These are phyloP conservation scores for Fraxinus nigra DNA, from an alignment of 305 asterid species.

Conservation along the genomic window DNA sequence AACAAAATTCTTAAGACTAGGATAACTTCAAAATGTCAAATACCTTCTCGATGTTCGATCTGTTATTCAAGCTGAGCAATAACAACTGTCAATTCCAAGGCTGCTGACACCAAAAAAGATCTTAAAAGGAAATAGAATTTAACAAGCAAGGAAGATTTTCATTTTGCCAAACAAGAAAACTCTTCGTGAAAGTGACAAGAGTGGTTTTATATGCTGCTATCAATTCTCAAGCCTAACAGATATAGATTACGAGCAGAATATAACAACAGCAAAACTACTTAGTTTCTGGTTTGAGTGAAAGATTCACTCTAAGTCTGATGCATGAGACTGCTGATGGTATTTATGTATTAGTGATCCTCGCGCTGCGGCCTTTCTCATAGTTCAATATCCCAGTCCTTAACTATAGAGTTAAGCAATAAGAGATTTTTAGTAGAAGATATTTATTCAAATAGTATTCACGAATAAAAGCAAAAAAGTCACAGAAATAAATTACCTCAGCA, in stretches of 20 bases:
- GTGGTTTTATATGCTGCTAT: conserved; percentile 11
- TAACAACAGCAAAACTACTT: conserved; percentile 16
- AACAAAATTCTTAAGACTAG: not conserved
- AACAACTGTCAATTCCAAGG: not conserved
- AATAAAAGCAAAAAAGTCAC: not conserved
- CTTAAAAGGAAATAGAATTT: conserved; percentile 7
- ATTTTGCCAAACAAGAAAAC: conserved; percentile 8
- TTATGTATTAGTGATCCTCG: conserved; percentile 27
- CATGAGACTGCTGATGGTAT: conserved; percentile 3
- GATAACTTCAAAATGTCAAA: not conserved
- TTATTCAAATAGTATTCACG: not conserved
- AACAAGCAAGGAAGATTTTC: not conserved
- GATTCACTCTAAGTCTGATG: conserved; percentile 11
- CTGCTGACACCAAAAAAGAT: not conserved
- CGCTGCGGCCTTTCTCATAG: conserved; percentile 24
- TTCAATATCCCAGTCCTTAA: conserved; percentile 26
- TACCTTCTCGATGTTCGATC: conserved; percentile 4
- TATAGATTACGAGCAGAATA: conserved; percentile 13
- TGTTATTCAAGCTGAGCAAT: conserved; percentile 1
- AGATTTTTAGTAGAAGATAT: conserved; percentile 8
- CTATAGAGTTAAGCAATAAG: conserved; percentile 27
- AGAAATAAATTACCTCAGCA: conserved; percentile 41
- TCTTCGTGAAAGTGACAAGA: conserved; percentile 6
- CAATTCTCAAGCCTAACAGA: not conserved
- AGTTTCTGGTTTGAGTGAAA: not conserved